Evolutionary conservation across 768 basidiomycete species (phyloP), one percentile per base, ranked within the genome.

Genomic region (Trametes cinnabarina): DNA sequence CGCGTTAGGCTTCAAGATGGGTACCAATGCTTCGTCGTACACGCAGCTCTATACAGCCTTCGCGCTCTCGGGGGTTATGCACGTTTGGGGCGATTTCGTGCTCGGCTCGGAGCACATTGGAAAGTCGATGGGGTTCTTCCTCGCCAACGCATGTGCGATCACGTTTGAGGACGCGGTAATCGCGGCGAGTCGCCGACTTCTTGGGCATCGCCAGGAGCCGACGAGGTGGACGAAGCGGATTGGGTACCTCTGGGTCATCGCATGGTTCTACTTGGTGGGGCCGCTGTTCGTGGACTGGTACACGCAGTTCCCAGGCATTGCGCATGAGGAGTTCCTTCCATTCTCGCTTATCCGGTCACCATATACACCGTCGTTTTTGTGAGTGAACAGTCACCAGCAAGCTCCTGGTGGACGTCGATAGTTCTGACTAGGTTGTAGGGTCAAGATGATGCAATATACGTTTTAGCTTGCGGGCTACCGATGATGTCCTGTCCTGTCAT

Each of bases 41-140:
- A 65, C 71, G 26, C 72, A 73, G 20, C 69, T 78, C 14, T 75
- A 65, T 57, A 61, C 65, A 7, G 72, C 69, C 0, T 77, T 76
- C 64, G 23, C 67, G 11, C 46, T 76, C 8, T 75, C 76, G 1
- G 74, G 71, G 0, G 12, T 72, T 12, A 47, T 77, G n/a, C 76
- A 79, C 58, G 62, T 63, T 44, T 65, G 55, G 23, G 72, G 69
- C 14, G 74, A 76, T 34, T 66, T 64, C 46, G 68, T 71, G 62
- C 62, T 68, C 23, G 55, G 61, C 41, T 40, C 42, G 25, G 42
- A 55, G 10, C 41, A 63, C 35, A 14, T 51, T 23, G 51, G 63
- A 19, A 43, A 47, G 4, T 59, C 59, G 22, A 34, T 73, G 34
- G 37, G 48, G 23, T 73, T 72, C 65, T 74, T 72, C 54, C 10